Conservation (phyloP, 495 filamentous ascomycete species). For the Neurospora sp. region DNA sequence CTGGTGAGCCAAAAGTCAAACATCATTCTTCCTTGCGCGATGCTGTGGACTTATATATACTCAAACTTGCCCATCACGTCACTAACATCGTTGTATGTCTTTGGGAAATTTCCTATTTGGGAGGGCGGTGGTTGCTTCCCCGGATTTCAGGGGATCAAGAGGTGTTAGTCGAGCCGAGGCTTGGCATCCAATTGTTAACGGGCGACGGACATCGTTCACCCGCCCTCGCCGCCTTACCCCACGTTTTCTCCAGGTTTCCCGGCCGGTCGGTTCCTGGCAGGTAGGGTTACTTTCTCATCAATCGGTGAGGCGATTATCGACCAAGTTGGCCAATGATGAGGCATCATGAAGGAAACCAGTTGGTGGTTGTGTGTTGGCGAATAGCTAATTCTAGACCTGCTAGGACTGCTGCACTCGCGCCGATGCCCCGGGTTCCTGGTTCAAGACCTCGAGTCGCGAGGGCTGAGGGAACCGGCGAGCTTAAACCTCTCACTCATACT, state of each 20-base stretch:
- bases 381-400: background rate
- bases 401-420: background rate
- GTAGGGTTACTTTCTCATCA: background rate
- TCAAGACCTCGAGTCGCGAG: background rate
- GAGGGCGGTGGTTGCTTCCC: background rate
- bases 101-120: background rate
- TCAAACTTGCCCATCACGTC: background rate
- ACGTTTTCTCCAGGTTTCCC: background rate
- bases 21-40: too few species aligned
- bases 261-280: background rate
- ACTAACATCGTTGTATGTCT: too few species aligned
- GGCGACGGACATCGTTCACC: background rate
- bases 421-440: background rate
- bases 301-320: background rate
- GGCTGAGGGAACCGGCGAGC: background rate
- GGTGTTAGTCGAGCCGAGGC: background rate
- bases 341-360: background rate
- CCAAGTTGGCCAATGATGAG: background rate
- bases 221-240: background rate
- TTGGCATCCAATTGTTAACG: background rate
- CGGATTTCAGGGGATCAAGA: background rate
- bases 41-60: background rate
- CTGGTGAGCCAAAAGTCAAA: too few species aligned
- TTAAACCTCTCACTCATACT: background rate
- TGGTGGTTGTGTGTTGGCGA: background rate